Percentiles rank a stretch among this genome's conserved stretches.
phyloP scores from a whole-genome alignment of 2,329 filamentous ascomycete genomes.

The Aspergillus fischeri region DNA sequence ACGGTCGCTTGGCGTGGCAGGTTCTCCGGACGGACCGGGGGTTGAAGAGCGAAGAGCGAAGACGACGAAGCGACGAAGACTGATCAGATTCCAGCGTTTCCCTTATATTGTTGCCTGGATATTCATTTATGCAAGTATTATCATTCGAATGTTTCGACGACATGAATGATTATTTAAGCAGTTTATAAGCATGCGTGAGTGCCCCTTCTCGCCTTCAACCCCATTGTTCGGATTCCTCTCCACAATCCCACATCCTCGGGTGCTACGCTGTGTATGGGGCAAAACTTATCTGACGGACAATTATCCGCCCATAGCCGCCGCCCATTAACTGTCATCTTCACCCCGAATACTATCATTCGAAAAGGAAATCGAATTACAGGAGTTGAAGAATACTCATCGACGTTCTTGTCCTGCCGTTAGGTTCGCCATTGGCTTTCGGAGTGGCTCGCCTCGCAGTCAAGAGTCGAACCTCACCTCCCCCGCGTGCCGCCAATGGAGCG shows the following conservation, averaged over 20 bases:
- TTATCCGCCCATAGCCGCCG: neutral
- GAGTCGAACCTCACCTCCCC: neutral
- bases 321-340: neutral
- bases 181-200: neutral
- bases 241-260: neutral
- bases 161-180: neutral
- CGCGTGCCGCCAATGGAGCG: neutral
- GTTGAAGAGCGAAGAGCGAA: neutral
- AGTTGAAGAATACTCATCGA: neutral
- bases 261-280: neutral
- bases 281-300: neutral
- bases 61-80: neutral
- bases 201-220: neutral
- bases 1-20: neutral
- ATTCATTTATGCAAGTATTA: neutral
- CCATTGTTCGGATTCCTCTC: neutral
- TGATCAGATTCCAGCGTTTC: neutral
- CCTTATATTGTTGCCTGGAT: neutral
- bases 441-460: neutral
- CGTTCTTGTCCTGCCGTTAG: neutral
- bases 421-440: neutral
- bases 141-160: neutral
- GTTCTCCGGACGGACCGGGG: neutral
- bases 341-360: neutral
- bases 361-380: neutral